phyloP scores from a whole-genome alignment of 257 asterid species.

The Nicotiana tomentosiformis region DNA sequence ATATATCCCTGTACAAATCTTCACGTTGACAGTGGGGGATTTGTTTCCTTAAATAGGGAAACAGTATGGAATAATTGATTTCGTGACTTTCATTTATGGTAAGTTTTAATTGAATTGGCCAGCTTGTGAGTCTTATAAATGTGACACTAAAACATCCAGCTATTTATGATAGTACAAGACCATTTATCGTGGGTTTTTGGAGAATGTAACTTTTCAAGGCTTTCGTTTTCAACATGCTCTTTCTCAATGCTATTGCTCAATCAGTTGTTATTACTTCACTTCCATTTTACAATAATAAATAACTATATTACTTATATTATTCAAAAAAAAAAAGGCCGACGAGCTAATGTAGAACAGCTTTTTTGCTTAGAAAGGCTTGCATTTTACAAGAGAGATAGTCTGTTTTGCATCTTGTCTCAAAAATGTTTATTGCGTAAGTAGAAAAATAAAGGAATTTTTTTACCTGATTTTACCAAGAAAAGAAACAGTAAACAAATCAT shows the following conservation, averaged over 20 bases:
- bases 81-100: neutral
- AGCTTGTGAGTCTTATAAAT: neutral
- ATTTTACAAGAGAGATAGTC: neutral
- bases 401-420: too few relatives aligned
- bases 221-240: neutral
- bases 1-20: neutral
- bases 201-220: neutral
- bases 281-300: neutral
- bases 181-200: neutral
- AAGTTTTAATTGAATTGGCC: neutral
- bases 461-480: neutral
- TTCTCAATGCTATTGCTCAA: neutral
- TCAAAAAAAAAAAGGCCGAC: neutral
- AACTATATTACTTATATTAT: neutral
- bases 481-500: neutral
- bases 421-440: neutral
- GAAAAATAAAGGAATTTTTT: neutral
- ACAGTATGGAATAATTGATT: neutral
- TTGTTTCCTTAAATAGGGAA: neutral
- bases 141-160: neutral
- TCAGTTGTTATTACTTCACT: neutral
- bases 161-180: neutral
- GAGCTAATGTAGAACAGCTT: neutral
- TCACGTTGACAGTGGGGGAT: neutral
- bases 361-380: neutral